Percentiles rank a stretch among this genome's conserved stretches.
Conservation (phyloP, 2,329 filamentous ascomycete species). For the Pseudogymnoascus sp. region DNA sequence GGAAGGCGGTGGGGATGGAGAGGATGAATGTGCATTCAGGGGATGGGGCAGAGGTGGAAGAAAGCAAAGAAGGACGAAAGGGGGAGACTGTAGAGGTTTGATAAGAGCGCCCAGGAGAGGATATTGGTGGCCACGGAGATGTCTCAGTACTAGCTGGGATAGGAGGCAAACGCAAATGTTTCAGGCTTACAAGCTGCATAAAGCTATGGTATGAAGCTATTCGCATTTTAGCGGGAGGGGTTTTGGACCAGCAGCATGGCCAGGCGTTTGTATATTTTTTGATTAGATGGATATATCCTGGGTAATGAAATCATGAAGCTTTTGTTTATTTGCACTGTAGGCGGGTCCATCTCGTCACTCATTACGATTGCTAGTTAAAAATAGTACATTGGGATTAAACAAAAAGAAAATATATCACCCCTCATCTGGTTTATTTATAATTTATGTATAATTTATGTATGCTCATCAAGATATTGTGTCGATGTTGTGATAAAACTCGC, state of each 20-base stretch:
- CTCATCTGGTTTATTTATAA: background rate
- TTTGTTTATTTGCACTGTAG: background rate
- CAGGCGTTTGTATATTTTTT: background rate
- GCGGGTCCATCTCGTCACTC: background rate
- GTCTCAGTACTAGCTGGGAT: background rate
- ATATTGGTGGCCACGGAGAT: background rate
- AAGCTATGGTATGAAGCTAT: background rate
- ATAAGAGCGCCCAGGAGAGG: background rate
- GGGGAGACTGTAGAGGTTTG: background rate
- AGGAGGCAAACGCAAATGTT: background rate
- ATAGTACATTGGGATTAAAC: background rate
- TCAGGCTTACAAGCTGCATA: background rate
- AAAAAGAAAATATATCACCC: background rate
- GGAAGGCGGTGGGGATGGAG: background rate
- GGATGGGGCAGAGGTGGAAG: background rate
- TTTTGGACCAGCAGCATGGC: background rate
- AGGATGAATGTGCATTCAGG: background rate
- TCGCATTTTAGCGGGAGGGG: background rate
- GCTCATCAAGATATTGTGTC: background rate
- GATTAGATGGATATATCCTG: background rate
- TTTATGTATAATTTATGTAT: background rate
- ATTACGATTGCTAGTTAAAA: background rate
- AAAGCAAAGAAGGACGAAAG: background rate
- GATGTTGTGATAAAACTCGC: background rate
- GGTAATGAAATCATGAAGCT: background rate